Evolutionary conservation across 1,284 basidiomycete genomes (phyloP), one percentile per base, ranked within the genome.

Genomic region (Cerrena zonata): DNA sequence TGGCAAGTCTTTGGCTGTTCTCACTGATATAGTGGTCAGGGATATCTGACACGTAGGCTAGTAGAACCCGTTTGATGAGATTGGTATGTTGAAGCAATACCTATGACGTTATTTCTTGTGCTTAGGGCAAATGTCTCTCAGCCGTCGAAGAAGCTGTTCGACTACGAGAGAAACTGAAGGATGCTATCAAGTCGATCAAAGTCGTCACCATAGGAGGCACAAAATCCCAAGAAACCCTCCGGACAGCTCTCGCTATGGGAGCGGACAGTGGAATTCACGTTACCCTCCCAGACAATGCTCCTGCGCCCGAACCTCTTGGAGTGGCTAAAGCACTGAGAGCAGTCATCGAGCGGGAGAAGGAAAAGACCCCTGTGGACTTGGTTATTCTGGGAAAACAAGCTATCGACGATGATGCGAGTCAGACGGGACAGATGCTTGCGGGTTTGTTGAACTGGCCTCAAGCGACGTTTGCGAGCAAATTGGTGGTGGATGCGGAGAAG

Each of bases 381-480:
- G 86, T 99, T 49, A 94, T 99, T 56, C 79, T 97, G 72, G 95
- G 96, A n/a, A 99, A 99, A 73, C 95, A 99, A 70, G 89, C 95
- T 11, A 99, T 99, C 61, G 95, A 99, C 71, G 94, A 96, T 61
- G 95, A 99, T 68, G 80, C 91, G 2, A 91, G 91, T n/a, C 88
- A 94, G 72, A 98, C 95, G 5, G 95, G 95, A 1, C 94, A 97
- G 66, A 98, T 98, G 91, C 79, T 99, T 37, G 94, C 95, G 18
- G 95, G 93, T 2, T 73, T 98, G 61, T 71, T 97, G 60, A 84
- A 86, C 44, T 98, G 94, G 91, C 82, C 89, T 10, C 95, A 99
- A 73, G 95, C 91, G 46, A 94, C 91, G 57, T 99, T 94, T 68
- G 95, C 94, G 45, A 93, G 89, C 69, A 92, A 92, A 71, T 73